Base-by-base conservation (phyloP, 306 rosid genomes). In the Ceratonia siliqua region DNA sequence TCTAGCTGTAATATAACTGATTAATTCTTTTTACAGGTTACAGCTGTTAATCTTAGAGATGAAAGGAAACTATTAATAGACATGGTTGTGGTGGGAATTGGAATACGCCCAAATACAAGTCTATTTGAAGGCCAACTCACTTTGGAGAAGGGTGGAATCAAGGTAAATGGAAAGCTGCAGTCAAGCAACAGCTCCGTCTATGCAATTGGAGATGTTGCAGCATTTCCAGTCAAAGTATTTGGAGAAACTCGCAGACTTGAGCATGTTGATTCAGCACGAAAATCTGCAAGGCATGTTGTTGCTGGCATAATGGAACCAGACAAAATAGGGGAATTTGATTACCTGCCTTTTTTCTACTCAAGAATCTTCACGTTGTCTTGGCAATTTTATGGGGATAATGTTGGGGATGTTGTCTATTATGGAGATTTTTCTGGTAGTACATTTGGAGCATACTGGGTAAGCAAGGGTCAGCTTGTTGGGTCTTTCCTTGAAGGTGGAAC, bases 11-110 rank as follows among this genome's bases (percentile, higher is more conserved):
- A 57, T 12, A 46, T 33, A 58, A 22, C 42, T 35, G 39, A 45
- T 70, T 53, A 35, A 50, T 65, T 66, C 54, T 58, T 72, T 73
- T 71, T 62, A 50, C 87, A 94, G 99, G 99, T 89, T 43, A 88
- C 87, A 32, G 91, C 91, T 68, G 98, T 94, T 70, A 86, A 79
- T 84, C 97, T 94, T 53, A 89, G 87, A 87, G 93, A 92, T 81
- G 97, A 93, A 83, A 86, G 77, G 56, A 64, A 81, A 62, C 78
- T 94, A 59, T 88, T 87, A 5, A 88, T 84, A 1, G 92, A 88
- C 87, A 89, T 90, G 93, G 99, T 94, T 69, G 96, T 94, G 66
- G 97, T 90, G 76, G 99, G 99, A 81, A 94, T 94, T 66, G 99
- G 99, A 43, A 92, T 94, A 56, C 96, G 99, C 38, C 99, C 99